phyloP scores from a whole-genome alignment of 2,329 filamentous ascomycete species.

The Paradendryphiella salina region DNA sequence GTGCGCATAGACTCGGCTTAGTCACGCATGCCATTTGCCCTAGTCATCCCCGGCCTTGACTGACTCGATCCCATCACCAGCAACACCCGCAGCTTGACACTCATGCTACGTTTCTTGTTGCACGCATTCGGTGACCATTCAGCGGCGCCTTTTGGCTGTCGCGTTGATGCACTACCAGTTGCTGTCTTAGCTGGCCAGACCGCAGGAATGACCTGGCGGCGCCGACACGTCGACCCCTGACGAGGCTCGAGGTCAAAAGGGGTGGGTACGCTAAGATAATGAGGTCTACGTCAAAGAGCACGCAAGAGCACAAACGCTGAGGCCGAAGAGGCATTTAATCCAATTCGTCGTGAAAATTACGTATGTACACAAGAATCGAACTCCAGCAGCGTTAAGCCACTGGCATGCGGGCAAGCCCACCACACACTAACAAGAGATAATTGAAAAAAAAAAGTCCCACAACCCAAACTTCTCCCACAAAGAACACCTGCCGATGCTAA shows the following conservation, averaged over 20 bases:
- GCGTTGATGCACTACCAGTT: not conserved
- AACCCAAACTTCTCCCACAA: conserved; percentile 3
- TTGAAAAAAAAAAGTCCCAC: not conserved
- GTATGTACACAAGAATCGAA: conserved; percentile 28
- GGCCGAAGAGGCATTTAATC: conserved; percentile 8
- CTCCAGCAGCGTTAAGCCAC: conserved; percentile 9
- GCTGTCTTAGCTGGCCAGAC: not conserved
- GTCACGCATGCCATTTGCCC: conserved; percentile 10
- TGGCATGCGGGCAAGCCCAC: conserved; percentile 14
- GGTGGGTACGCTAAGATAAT: conserved; percentile 7
- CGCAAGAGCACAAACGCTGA: not conserved
- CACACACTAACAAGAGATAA: conserved; percentile 10
- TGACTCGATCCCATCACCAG: not conserved
- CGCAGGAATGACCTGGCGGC: not conserved
- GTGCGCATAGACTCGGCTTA: conserved; percentile 16
- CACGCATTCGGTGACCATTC: not conserved
- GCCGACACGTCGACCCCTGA: conserved; percentile 3
- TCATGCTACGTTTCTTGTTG: not conserved
- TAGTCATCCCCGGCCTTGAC: not conserved
- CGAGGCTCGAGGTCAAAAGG: not conserved
- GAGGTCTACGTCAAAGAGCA: not conserved
- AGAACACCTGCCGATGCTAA: not conserved
- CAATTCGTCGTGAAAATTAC: conserved; percentile 6
- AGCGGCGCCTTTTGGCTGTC: not conserved
- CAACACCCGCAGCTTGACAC: not conserved